phyloP scores from a whole-genome alignment of 352 stramenopile genomes.

The Pelagophyceae sp. region DNA sequence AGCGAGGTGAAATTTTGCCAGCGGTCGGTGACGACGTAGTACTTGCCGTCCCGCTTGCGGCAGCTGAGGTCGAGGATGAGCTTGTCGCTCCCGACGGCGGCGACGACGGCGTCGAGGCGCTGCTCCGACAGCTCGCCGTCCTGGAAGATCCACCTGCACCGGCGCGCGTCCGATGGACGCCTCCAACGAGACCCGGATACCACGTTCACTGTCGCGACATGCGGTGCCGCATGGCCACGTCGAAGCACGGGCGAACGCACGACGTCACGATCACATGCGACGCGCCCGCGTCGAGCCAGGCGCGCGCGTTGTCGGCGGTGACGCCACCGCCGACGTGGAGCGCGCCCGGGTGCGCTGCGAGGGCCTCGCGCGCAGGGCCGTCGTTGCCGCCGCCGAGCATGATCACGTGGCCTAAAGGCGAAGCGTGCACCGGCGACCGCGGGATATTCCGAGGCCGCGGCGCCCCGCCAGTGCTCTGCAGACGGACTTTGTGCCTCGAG shows the following conservation, averaged over 20 bases:
- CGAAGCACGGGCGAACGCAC: too few species aligned
- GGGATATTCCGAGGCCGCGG: too few species aligned
- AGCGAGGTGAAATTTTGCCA: conserved; percentile 94
- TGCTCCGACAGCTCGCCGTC: background rate
- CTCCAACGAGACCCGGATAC: too few species aligned
- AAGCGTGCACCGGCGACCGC: too few species aligned
- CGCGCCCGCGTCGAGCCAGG: conserved; percentile 86
- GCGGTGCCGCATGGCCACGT: too few species aligned
- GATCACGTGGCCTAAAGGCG: conserved; percentile 97
- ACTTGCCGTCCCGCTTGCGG: conserved; percentile 67
- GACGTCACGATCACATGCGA: conserved; percentile 96
- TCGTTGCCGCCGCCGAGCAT: conserved; percentile 90
- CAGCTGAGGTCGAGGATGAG: conserved; percentile 90
- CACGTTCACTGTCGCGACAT: too few species aligned
- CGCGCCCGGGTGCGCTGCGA: conserved; percentile 73
- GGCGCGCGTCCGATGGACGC: too few species aligned
- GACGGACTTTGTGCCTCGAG: too few species aligned
- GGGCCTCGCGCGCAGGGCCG: conserved; percentile 61
- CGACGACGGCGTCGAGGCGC: conserved; percentile 27
- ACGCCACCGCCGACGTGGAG: conserved; percentile 92
- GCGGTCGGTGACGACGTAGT: conserved; percentile 89
- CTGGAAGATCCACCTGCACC: too few species aligned
- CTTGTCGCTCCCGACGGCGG: conserved; percentile 42
- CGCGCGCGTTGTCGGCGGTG: conserved; percentile 69
- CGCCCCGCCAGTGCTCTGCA: too few species aligned